Evolutionary conservation across 2,329 filamentous ascomycete species (phyloP).

Genomic region (Pleurostoma richardsiae): DNA sequence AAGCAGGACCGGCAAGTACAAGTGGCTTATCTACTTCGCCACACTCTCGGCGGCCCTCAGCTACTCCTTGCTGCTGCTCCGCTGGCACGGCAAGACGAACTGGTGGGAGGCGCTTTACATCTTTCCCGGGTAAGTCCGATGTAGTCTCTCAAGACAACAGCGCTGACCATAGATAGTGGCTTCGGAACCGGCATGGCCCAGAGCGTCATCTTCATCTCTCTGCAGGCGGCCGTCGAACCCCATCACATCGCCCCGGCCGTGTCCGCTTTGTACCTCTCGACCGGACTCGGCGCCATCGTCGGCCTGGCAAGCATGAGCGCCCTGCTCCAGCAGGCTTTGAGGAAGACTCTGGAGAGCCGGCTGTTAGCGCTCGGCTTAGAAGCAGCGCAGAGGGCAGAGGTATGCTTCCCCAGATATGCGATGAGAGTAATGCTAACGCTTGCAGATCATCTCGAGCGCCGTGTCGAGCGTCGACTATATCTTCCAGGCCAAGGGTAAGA

Average conservation of each 20-base stretch:
- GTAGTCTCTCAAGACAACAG: neutral
- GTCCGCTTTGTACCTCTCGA: slow-evolving; percentile 32
- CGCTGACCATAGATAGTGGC: slow-evolving; percentile 18
- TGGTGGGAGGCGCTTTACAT: slow-evolving; percentile 55
- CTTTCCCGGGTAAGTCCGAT: slow-evolving; percentile 35
- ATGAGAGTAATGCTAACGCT: no score
- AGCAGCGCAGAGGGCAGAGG: slow-evolving; percentile 12
- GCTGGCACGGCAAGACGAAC: slow-evolving; percentile 56
- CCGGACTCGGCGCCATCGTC: slow-evolving; percentile 29
- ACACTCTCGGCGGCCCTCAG: slow-evolving; percentile 41
- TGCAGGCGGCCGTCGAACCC: slow-evolving; percentile 32
- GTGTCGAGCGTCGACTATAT: slow-evolving; percentile 26
- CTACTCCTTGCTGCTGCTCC: slow-evolving; percentile 47
- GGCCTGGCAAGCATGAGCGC: slow-evolving; percentile 32
- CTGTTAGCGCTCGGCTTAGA: slow-evolving; percentile 16
- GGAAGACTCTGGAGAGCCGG: slow-evolving; percentile 10
- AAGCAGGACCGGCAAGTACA: slow-evolving; percentile 56
- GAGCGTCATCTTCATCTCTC: slow-evolving; percentile 33
- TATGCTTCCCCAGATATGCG: neutral
- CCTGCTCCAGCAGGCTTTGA: slow-evolving; percentile 20
- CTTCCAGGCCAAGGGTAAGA: slow-evolving; percentile 13
- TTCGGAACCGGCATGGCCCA: slow-evolving; percentile 34
- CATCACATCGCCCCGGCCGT: slow-evolving; percentile 32
- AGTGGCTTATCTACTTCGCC: slow-evolving; percentile 44
- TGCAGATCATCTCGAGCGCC: slow-evolving; percentile 23